Conservation (phyloP, 495 filamentous ascomycete genomes). For the Pseudevernia furfuracea region DNA sequence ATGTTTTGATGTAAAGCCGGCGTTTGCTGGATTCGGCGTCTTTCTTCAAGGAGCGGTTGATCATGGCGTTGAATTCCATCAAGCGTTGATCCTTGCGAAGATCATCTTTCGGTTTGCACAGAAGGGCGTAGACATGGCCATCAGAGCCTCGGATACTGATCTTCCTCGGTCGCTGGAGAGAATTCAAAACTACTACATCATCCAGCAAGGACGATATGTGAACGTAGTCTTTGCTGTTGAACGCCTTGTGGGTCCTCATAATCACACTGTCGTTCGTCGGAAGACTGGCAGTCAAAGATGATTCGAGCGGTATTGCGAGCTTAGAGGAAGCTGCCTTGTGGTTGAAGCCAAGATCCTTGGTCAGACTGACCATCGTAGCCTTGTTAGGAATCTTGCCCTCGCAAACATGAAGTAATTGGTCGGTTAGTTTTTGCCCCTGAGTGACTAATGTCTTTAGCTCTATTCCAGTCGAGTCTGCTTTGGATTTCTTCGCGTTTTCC, state of each 20-base stretch:
- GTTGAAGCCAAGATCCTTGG: slow-evolving; percentile 71
- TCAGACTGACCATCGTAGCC: slow-evolving; percentile 60
- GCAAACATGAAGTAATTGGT: slow-evolving; percentile 74
- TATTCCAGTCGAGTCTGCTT: slow-evolving; percentile 33
- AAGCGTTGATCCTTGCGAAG: slow-evolving; percentile 92
- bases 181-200: slow-evolving; percentile 80
- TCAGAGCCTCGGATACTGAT: slow-evolving; percentile 83
- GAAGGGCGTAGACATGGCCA: slow-evolving; percentile 74
- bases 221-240: slow-evolving; percentile 54
- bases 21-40: slow-evolving; percentile 85
- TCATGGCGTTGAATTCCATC: slow-evolving; percentile 99
- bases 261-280: slow-evolving; percentile 65
- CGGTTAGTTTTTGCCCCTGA: slow-evolving; percentile 73
- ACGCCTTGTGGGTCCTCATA: slow-evolving; percentile 69
- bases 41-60: slow-evolving; percentile 84
- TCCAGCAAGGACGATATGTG: slow-evolving; percentile 65
- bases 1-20: slow-evolving; percentile 87
- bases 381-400: slow-evolving; percentile 66
- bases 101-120: slow-evolving; percentile 98
- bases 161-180: slow-evolving; percentile 85
- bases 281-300: slow-evolving; percentile 71
- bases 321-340: slow-evolving; percentile 72
- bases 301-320: slow-evolving; percentile 81
- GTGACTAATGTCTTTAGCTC: slow-evolving; percentile 66
- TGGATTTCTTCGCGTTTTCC: slow-evolving; percentile 40